A percentile compares a stretch with the other conserved stretches of the same genome.
These are phyloP conservation scores for Beauveria asiatica DNA, from an alignment of 2,329 filamentous ascomycete species.

Conservation along the genomic window DNA sequence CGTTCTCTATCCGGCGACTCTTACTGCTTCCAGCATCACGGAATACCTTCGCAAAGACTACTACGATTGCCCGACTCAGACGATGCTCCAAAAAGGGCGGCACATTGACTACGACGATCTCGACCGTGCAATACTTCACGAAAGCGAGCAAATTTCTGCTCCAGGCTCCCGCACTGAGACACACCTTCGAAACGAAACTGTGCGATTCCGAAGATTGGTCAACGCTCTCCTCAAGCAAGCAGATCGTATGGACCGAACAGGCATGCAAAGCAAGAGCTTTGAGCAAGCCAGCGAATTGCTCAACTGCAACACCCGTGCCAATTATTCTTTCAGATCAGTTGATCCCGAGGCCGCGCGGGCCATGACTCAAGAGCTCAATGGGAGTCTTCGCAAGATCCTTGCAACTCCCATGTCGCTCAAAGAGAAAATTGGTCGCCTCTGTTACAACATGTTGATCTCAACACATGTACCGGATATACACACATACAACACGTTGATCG, in stretches of 20 bases:
- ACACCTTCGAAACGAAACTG: conserved; percentile 22
- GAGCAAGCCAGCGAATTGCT: conserved; percentile 21
- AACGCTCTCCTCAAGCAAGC: conserved; percentile 23
- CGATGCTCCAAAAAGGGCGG: conserved; percentile 16
- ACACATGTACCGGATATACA: conserved; percentile 54
- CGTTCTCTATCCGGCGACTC: conserved; percentile 22
- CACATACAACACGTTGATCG: conserved; percentile 63
- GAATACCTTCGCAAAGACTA: conserved; percentile 20
- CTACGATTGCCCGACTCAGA: conserved; percentile 20
- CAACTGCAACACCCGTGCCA: conserved; percentile 4
- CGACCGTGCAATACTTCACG: conserved; percentile 21
- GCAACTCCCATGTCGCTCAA: conserved; percentile 19
- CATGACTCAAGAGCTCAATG: conserved; percentile 23
- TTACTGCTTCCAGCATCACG: conserved; percentile 21
- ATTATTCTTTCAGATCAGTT: conserved; percentile 22
- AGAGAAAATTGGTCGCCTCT: conserved; percentile 34
- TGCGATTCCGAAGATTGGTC: conserved; percentile 21
- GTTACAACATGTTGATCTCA: conserved; percentile 59
- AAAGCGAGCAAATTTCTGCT: conserved; percentile 19
- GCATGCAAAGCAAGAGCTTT: conserved; percentile 19
- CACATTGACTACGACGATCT: conserved; percentile 23
- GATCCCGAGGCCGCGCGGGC: conserved; percentile 18
- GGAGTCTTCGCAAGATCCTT: conserved; percentile 22
- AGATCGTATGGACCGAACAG: conserved; percentile 16
- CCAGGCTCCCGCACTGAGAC: conserved; percentile 15